Conservation (phyloP, 2,329 filamentous ascomycete genomes). For the Hypoxylon sp. region DNA sequence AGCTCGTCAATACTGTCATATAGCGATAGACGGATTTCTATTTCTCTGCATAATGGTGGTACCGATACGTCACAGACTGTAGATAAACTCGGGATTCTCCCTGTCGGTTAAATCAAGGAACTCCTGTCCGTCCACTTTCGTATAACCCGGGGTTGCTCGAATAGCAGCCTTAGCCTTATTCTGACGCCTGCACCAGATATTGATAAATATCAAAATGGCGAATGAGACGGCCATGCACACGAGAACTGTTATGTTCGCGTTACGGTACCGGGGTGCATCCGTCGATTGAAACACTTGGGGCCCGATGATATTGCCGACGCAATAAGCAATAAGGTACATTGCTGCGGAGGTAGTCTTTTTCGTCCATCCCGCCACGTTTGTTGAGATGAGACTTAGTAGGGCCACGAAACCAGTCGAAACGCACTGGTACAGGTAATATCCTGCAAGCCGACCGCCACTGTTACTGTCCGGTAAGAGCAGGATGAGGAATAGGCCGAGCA, state of each 20-base stretch:
- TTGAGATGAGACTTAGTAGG: constrained; percentile 73
- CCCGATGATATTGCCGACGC: constrained; percentile 65
- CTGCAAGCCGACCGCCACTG: constrained; percentile 71
- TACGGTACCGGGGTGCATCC: constrained; percentile 72
- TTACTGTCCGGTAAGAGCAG: constrained; percentile 72
- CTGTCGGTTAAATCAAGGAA: constrained; percentile 76
- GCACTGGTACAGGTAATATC: constrained; percentile 76
- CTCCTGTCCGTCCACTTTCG: constrained; percentile 76
- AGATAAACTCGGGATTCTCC: constrained; percentile 76
- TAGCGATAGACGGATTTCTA: not conserved
- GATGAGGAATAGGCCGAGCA: constrained; percentile 76
- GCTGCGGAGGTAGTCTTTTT: constrained; percentile 73
- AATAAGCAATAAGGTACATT: constrained; percentile 67
- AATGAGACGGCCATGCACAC: constrained; percentile 70
- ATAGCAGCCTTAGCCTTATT: constrained; percentile 72
- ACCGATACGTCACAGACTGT: constrained; percentile 62
- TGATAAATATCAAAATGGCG: constrained; percentile 72
- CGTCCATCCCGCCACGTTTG: constrained; percentile 71
- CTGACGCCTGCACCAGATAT: constrained; percentile 71
- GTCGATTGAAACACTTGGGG: constrained; percentile 70
- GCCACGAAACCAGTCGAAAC: constrained; percentile 74
- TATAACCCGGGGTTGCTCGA: constrained; percentile 69
- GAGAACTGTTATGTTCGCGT: constrained; percentile 75
- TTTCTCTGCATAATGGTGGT: not conserved
- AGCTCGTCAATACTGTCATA: not conserved